Evolutionary conservation across 352 stramenopile genomes (phyloP), one percentile per base, ranked within the genome.

Genomic region (Phytopythium vexans): DNA sequence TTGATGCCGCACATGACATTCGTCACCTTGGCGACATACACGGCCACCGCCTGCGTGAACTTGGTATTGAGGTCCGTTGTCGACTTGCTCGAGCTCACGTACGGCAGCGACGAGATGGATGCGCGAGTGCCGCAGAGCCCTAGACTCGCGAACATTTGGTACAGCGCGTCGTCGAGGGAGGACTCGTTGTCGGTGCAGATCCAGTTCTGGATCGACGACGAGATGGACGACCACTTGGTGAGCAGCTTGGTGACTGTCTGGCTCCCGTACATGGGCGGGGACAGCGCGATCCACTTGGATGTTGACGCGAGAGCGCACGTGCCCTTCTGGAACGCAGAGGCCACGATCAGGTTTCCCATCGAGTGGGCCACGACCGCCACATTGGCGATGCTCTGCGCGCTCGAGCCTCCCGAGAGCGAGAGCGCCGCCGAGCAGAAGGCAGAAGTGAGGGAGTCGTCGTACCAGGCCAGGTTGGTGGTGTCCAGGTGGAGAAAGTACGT

Each of bases 401-500:
- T 49, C 12, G 35, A 50, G 36, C 32, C 36, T 3, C 34, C 38
- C 32, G 41, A 34, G 27, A 67, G 37, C 9, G 34, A 8, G 2
- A 59, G 11, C 0, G 64, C 64, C 7, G 55, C 52, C n/a, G 52
- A 32, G 48, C 68, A 73, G 7, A 77, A 33, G 15, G 60, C 40
- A 10, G 59, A 10, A 11, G 55, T 53, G 1, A 63, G 43, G 6
- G 35, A 27, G 36, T 57, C 45, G 12, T 52, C 52, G 55, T 67
- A 61, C 68, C 68, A 77, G 7, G 60, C 31, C 3, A 16, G 35
- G 47, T 62, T 49, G 16, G 56, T 16, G 33, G 64, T 77, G 55
- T 77, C 60, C 14, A 77, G 47, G 14, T 64, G 64, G 10, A 68
- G 35, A 45, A 77, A 72, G 52, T 67, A 60, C 33, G 54, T 46